Conservation (phyloP, 345 rosid genomes). For the Chamaenerion angustifolium region DNA sequence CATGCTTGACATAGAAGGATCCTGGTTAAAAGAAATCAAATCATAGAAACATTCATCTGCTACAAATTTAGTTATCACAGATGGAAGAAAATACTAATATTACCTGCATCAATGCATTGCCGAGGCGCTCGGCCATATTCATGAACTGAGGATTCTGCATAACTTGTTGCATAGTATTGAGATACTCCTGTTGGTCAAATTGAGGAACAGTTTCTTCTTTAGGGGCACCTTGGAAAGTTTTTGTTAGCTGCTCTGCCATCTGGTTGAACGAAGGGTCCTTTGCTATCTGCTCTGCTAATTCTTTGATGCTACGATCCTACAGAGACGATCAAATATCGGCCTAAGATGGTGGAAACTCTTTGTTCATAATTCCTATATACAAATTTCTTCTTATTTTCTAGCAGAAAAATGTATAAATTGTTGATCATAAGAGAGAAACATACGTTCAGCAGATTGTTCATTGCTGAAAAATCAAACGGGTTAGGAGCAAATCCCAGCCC, state of each 20-base stretch:
- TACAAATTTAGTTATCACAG: background rate
- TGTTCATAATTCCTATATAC: no score
- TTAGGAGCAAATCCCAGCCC: constrained; percentile 28
- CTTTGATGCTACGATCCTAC: constrained; percentile 91
- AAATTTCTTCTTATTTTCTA: no score
- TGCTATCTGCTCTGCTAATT: constrained; percentile 86
- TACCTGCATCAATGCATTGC: constrained; percentile 83
- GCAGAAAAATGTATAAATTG: background rate
- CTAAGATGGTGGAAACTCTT: background rate
- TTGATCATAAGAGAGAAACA: constrained; percentile 4
- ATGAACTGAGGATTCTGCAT: constrained; percentile 94
- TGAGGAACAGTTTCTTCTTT: constrained; percentile 43
- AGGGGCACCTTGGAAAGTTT: constrained; percentile 49
- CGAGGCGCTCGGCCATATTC: constrained; percentile 96
- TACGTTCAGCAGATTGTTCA: constrained; percentile 77
- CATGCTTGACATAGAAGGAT: constrained; percentile 88
- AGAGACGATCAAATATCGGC: background rate
- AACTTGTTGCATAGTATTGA: constrained; percentile 83
- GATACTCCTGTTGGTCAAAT: constrained; percentile 67
- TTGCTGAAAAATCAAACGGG: constrained; percentile 86
- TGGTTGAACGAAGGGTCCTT: constrained; percentile 89
- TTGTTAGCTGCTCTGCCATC: constrained; percentile 93
- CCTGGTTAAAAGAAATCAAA: constrained; percentile 21
- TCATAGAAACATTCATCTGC: no score
- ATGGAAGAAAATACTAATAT: background rate